Base-by-base conservation (phyloP, 768 basidiomycete genomes). In the Naematelia aurantialba region DNA sequence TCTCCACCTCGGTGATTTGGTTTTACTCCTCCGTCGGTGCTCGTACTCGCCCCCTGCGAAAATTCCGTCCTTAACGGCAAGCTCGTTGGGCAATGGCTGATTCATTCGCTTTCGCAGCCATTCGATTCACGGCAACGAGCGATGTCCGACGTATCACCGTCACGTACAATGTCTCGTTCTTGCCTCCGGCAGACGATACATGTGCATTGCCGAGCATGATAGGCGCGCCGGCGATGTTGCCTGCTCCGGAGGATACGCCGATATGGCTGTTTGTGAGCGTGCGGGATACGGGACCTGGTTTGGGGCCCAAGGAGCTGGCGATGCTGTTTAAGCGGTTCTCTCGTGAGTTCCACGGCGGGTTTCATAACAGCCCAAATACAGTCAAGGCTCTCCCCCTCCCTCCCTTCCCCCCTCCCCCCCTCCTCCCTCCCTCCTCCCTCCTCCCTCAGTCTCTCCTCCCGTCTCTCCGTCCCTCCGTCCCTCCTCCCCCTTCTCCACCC, bases 261-360 rank as follows among this genome's bases (percentile, higher is more conserved):
- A 62, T 79, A 42, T 80, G 74, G 60, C 65, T 80, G 14, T 80
- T 79, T 48, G 70, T 78, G 1, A 61, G 75, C 47, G 63, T 70
- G 29, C 65, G 59, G 31, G 78, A 79, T 56, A 74, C 74, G 1
- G 78, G 78, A 30, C 78, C 79, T n/a, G 79, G 79, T 2, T 64
- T 80, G 27, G 75, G 72, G 19, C 67, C 70, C 5, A 69, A 74
- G n/a, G 78, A 79, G 53, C 65, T 80, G 19, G 61, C 74, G 2
- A 62, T 77, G 52, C 65, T 80, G 12, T 80, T 80, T 70, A 72
- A 75, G 61, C 62, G 76, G n/a, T 80, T 80, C 69, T 76, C 67
- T 46, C 79, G 78, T 66, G 79, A 76, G 31, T 60, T 74, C 47
- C 67, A 58, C 59, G n/a, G n/a, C n/a, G n/a, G n/a, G n/a, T n/a